phyloP scores from a whole-genome alignment of 805 yeast species.

The Sugiyamaella valdiviana region DNA sequence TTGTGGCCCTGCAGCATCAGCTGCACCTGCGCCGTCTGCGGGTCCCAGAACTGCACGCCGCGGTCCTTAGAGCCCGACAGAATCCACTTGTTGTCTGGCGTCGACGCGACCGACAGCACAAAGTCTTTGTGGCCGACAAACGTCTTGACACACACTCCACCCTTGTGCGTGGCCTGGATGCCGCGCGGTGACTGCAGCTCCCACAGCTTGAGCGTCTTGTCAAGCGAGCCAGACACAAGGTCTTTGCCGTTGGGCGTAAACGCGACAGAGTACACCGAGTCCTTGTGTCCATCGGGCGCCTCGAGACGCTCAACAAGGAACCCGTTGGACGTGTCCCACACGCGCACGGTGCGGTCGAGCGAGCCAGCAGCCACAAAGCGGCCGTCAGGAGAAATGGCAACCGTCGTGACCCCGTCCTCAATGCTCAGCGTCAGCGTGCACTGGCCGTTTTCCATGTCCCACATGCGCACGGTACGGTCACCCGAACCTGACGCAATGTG shows the following conservation, averaged over 20 bases:
- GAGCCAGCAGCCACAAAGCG: slow-evolving; percentile 93
- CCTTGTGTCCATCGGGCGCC: slow-evolving; percentile 92
- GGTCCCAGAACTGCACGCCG: slow-evolving; percentile 97
- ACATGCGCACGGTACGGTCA: slow-evolving; percentile 90
- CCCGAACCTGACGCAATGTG: slow-evolving; percentile 94
- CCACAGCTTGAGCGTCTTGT: slow-evolving; percentile 95
- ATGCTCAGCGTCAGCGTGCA: slow-evolving; percentile 82
- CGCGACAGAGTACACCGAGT: slow-evolving; percentile 90
- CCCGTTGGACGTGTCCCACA: slow-evolving; percentile 93
- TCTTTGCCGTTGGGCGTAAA: slow-evolving; percentile 88
- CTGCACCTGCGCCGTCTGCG: slow-evolving; percentile 81
- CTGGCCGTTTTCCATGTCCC: slow-evolving; percentile 90
- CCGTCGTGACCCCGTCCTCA: slow-evolving; percentile 98
- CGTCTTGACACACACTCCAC: slow-evolving; percentile 71
- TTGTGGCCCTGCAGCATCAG: slow-evolving; percentile 96
- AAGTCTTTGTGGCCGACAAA: slow-evolving; percentile 95
- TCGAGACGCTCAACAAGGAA: slow-evolving; percentile 87
- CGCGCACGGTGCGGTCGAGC: slow-evolving; percentile 88
- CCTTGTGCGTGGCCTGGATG: slow-evolving; percentile 32
- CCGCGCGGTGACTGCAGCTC: slow-evolving; percentile 56
- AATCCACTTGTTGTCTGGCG: slow-evolving; percentile 87
- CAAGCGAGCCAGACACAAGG: slow-evolving; percentile 91
- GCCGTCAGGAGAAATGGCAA: slow-evolving; percentile 94
- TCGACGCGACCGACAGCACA: slow-evolving; percentile 87
- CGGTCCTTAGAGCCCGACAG: slow-evolving; percentile 94